Percentiles rank a stretch among this genome's conserved stretches.
Evolutionary conservation across 2,329 filamentous ascomycete genomes (phyloP).

Genomic region (Clonostachys solani): DNA sequence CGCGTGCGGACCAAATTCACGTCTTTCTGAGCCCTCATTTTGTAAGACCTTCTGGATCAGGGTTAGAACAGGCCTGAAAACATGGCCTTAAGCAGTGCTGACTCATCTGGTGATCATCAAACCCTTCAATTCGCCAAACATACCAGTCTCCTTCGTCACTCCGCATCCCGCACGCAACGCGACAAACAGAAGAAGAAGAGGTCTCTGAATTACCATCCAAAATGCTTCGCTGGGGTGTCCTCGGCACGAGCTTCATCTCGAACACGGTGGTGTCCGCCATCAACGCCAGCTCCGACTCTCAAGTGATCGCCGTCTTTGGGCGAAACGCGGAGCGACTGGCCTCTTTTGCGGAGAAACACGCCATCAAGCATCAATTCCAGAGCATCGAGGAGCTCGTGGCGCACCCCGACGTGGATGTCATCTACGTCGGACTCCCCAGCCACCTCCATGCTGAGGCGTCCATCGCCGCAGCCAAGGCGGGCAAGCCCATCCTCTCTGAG

Average conservation of each 20-base stretch:
- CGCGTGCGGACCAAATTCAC: too few relatives aligned
- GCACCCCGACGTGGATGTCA: conserved; percentile 14
- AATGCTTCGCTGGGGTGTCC: conserved; percentile 18
- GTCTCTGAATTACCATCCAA: too few relatives aligned
- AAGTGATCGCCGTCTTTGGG: conserved; percentile 16
- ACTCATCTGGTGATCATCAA: too few relatives aligned
- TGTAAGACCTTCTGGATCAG: too few relatives aligned
- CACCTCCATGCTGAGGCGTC: conserved; percentile 16
- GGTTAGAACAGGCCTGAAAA: too few relatives aligned
- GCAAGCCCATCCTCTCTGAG: conserved; percentile 17
- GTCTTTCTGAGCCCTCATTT: too few relatives aligned
- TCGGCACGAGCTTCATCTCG: conserved; percentile 20
- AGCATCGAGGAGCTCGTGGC: conserved; percentile 13
- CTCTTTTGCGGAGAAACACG: conserved; percentile 14
- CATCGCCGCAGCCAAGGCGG: conserved; percentile 11
- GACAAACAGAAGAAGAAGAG: too few relatives aligned
- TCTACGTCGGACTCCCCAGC: conserved; percentile 18
- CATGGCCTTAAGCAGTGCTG: too few relatives aligned
- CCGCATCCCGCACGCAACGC: too few relatives aligned
- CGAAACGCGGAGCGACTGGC: conserved; percentile 13
- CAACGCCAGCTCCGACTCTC: conserved; percentile 10
- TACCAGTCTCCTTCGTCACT: too few relatives aligned
- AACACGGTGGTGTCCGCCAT: conserved; percentile 15
- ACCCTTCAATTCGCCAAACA: too few relatives aligned
- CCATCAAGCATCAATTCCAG: conserved; percentile 10